A percentile compares a stretch with the other conserved stretches of the same genome.
Conservation (phyloP, 148 eudicot genomes). For the Fagopyrum homotropicum region DNA sequence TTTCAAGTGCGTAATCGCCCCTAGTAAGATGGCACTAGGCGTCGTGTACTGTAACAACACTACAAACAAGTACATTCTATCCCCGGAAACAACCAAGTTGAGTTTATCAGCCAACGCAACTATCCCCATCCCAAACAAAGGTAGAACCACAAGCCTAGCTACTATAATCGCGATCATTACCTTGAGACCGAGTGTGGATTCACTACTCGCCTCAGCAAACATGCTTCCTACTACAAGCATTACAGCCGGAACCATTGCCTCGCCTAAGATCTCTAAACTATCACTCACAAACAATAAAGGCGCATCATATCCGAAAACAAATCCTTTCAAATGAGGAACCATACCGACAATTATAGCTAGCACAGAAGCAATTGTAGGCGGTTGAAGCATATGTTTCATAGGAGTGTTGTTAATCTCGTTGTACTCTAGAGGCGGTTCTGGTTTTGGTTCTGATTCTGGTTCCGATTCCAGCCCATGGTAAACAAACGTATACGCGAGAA, state of each 20-base stretch:
- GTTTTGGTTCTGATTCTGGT: conserved; percentile 16
- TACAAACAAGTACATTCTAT: conserved; percentile 51
- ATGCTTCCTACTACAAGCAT: conserved; percentile 72
- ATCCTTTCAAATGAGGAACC: conserved; percentile 42
- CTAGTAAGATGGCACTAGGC: conserved; percentile 66
- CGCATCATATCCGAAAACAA: conserved; percentile 44
- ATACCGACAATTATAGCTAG: conserved; percentile 48
- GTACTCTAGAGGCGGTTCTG: conserved; percentile 53
- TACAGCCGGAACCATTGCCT: conserved; percentile 63
- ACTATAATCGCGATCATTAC: conserved; percentile 51
- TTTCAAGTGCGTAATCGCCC: conserved; percentile 66
- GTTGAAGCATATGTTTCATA: conserved; percentile 54
- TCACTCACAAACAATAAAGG: conserved; percentile 51
- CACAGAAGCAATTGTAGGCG: conserved; percentile 59
- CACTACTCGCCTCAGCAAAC: conserved; percentile 63
- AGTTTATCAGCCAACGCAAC: conserved; percentile 42
- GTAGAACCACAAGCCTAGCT: conserved; percentile 50
- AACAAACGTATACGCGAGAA: conserved; percentile 59
- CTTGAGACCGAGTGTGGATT: conserved; percentile 43
- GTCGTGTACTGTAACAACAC: conserved; percentile 57
- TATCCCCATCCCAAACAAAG: conserved; percentile 49
- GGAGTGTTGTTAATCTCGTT: conserved; percentile 66
- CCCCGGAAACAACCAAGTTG: conserved; percentile 37
- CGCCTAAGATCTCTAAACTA: conserved; percentile 56
- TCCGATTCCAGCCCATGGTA: conserved; percentile 49